phyloP scores from a whole-genome alignment of 257 asterid species.

The Marsdenia floribunda region DNA sequence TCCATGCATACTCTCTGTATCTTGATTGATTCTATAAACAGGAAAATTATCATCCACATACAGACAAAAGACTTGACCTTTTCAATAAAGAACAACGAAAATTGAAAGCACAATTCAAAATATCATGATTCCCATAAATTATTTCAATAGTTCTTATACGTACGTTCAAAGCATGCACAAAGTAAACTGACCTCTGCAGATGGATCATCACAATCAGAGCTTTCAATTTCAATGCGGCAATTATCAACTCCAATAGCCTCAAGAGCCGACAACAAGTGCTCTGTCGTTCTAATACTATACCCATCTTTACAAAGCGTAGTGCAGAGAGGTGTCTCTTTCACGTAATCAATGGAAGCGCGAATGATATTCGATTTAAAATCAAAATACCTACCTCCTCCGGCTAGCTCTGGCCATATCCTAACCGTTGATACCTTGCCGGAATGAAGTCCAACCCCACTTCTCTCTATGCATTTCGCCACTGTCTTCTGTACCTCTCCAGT shows the following conservation, averaged over 20 bases:
- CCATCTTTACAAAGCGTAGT: constrained; percentile 68
- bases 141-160: not conserved
- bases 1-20: constrained; percentile 11
- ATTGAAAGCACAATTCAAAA: not conserved
- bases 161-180: not conserved
- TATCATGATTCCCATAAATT: not conserved
- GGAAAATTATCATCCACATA: not conserved
- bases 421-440: constrained; percentile 70
- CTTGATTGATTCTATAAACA: not conserved
- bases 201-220: constrained; percentile 31
- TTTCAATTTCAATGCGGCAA: constrained; percentile 65
- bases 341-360: constrained; percentile 55
- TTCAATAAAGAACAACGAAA: not conserved
- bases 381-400: constrained; percentile 68
- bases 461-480: constrained; percentile 47
- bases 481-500: constrained; percentile 85
- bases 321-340: constrained; percentile 63
- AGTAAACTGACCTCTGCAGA: constrained; percentile 51
- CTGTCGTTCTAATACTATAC: constrained; percentile 58
- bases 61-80: not conserved
- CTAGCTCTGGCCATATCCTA: constrained; percentile 55
- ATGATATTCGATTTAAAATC: constrained; percentile 47
- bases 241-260: constrained; percentile 86
- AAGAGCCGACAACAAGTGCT: constrained; percentile 91
- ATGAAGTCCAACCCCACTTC: constrained; percentile 76